Evolutionary conservation across 2,329 filamentous ascomycete genomes (phyloP).

Genomic region (Sporothrix curviconia): DNA sequence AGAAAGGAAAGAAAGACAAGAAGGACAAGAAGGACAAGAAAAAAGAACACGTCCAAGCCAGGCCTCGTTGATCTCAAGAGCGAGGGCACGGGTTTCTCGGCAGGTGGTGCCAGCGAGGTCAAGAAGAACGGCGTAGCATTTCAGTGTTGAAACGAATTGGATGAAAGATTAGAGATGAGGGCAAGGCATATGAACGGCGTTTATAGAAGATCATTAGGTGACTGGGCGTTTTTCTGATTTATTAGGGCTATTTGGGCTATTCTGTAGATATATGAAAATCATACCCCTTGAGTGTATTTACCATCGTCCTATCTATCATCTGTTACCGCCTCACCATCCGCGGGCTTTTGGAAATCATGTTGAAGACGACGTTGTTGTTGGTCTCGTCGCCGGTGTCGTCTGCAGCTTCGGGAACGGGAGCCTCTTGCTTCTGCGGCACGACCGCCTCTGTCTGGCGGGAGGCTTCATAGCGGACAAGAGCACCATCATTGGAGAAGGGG

Average conservation of each 20-base stretch:
- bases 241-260: no score
- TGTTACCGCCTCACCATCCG: background rate
- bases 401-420: background rate
- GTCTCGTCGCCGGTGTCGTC: background rate
- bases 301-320: background rate
- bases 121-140: slow-evolving; percentile 61
- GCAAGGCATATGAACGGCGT: background rate
- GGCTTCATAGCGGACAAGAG: background rate
- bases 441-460: background rate
- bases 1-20: slow-evolving; percentile 38
- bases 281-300: background rate
- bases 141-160: slow-evolving; percentile 19
- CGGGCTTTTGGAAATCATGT: slow-evolving; percentile 15
- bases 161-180: background rate
- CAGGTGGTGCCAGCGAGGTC: slow-evolving; percentile 75
- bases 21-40: slow-evolving; percentile 36
- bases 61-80: slow-evolving; percentile 74
- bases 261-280: background rate
- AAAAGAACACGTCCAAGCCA: slow-evolving; percentile 53
- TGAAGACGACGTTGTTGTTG: slow-evolving; percentile 13
- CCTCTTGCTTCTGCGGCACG: background rate
- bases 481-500: background rate
- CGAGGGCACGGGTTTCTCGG: slow-evolving; percentile 89
- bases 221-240: background rate
- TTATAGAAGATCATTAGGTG: background rate